Evolutionary conservation across 1,139 yeast species (phyloP), one percentile per base, ranked within the genome.

Genomic region (Debaryomyces sp.): DNA sequence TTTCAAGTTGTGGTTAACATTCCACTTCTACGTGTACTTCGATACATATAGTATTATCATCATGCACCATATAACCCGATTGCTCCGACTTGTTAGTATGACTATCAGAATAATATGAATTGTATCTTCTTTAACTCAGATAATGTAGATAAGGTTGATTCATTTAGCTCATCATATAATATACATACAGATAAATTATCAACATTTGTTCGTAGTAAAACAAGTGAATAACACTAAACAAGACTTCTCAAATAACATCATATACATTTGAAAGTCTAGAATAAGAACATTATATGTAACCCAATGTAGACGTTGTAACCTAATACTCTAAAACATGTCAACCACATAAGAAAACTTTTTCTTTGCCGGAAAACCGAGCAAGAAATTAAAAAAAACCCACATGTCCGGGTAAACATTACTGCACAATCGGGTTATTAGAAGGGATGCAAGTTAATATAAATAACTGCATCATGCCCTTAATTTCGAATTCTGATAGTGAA

Each of bases 91-190:
- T 37, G 49, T 37, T 41, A 45, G 47, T 45, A 45, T 35, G 33
- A 18, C 22, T 32, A 18, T 45, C 47, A 45, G 47, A 45, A 33
- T 43, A 32, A 23, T 33, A 22, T 41, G 40, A 35, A 35, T 44
- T 17, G 21, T 40, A 44, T 45, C 50, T 38, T 45, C 50, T 44
- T 32, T 27, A 34, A 27, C 39, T 41, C 50, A 48, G 53, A 33
- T 48, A 48, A 48, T 48, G 51, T 48, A 48, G 51, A 48, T 48
- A 48, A 48, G 47, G 51, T 45, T 43, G 34, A 41, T 45, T 36
- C 39, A 37, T 35, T 39, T 34, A 32, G 37, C 36, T 49, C 52
- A 49, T 49, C 52, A 49, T 44, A 35, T 41, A 30, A 41, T 36
- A 47, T 46, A 47, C 45, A 44, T 46, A 35, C 24, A 24, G 15